phyloP scores from a whole-genome alignment of 2,329 filamentous ascomycete genomes.

The Aotearoamyces nothofagi region DNA sequence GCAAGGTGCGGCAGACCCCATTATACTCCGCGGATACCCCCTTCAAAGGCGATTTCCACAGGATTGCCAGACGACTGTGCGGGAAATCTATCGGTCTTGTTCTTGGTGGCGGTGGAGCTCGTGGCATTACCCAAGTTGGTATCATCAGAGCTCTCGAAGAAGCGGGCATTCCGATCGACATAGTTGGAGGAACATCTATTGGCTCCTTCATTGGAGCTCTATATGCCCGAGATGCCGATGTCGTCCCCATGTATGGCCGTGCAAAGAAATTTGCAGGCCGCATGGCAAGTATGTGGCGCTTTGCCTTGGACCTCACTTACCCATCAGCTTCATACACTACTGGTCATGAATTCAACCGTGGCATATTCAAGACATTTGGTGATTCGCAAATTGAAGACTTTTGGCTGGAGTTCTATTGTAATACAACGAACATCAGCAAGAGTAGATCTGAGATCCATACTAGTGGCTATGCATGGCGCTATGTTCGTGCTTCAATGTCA shows the following conservation, averaged over 20 bases:
- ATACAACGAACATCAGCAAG: constrained; percentile 97
- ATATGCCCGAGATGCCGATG: constrained; percentile 90
- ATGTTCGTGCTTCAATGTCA: constrained; percentile 93
- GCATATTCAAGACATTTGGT: constrained; percentile 96
- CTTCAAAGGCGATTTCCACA: constrained; percentile 93
- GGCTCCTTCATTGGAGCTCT: constrained; percentile 89
- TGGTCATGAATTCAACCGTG: constrained; percentile 95
- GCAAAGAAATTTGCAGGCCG: constrained; percentile 95
- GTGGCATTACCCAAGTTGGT: constrained; percentile 84
- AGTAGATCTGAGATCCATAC: constrained; percentile 86
- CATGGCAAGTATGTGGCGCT: constrained; percentile 99
- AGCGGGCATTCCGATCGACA: constrained; percentile 87
- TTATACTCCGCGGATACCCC: constrained; percentile 85
- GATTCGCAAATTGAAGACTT: constrained; percentile 98
- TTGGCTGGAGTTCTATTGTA: constrained; percentile 98
- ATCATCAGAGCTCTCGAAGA: constrained; percentile 93
- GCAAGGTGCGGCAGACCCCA: constrained; percentile 75
- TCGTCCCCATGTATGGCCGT: constrained; percentile 91
- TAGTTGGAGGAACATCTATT: constrained; percentile 91
- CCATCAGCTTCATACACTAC: constrained; percentile 95
- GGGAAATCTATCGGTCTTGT: constrained; percentile 92
- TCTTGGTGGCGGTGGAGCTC: constrained; percentile 80
- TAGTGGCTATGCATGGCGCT: constrained; percentile 93
- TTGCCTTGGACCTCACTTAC: constrained; percentile 89
- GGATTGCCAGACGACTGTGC: constrained; percentile 75